These are phyloP conservation scores for Carex scoparia DNA, from an alignment of 176 grass and related monocot species.

Conservation along the genomic window DNA sequence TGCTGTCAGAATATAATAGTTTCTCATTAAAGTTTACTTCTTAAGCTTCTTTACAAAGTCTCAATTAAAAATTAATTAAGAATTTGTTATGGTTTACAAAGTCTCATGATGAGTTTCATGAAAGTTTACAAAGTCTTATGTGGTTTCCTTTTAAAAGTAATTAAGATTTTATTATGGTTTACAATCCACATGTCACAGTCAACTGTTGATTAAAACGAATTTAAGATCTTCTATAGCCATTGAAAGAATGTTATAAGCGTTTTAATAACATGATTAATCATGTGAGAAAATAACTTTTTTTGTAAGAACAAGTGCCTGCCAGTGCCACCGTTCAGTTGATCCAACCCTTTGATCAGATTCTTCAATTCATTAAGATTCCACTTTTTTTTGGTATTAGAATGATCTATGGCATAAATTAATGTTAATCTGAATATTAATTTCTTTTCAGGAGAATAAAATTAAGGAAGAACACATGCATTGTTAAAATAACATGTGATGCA, in stretches of 20 bases:
- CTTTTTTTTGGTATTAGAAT: neutral
- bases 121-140: neutral
- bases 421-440: neutral
- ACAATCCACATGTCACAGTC: neutral
- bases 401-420: neutral
- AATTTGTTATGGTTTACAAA: no score
- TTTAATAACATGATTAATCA: neutral
- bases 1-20: no score
- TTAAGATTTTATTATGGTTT: neutral
- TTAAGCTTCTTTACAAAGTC: neutral
- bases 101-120: no score
- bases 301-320: neutral
- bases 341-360: neutral
- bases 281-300: neutral
- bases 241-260: neutral
- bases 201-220: neutral
- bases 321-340: neutral
- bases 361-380: neutral
- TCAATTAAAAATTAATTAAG: neutral
- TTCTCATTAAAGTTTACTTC: neutral
- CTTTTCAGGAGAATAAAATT: neutral
- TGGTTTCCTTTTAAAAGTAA: neutral
- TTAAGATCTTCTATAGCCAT: neutral
- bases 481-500: constrained; percentile 4
- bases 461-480: neutral